Conservation (phyloP, 1,284 basidiomycete species). For the Cronartium quercuum region DNA sequence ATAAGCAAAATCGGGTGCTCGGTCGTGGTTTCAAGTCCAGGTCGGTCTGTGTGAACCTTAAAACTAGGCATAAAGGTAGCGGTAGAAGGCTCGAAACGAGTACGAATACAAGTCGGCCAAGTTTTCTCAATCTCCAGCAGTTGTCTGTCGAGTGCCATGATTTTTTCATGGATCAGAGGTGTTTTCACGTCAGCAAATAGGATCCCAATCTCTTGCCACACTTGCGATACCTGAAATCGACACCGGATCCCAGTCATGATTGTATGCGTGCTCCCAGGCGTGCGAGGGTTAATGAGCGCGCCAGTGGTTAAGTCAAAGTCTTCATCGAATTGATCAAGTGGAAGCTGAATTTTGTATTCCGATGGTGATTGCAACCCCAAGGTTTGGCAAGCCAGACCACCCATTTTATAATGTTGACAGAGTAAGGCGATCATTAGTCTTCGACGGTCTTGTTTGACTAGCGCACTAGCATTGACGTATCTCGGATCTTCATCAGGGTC, state of each 20-base stretch:
- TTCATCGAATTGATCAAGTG: slow-evolving; percentile 24
- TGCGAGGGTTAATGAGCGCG: neutral
- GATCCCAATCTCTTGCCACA: slow-evolving; percentile 31
- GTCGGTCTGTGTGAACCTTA: no score
- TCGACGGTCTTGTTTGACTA: slow-evolving; percentile 11
- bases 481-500: slow-evolving; percentile 25
- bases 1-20: neutral
- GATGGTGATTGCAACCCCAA: slow-evolving; percentile 15
- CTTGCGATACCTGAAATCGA: slow-evolving; percentile 7
- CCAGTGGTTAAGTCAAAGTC: slow-evolving; percentile 9
- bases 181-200: slow-evolving; percentile 1
- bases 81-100: neutral
- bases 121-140: slow-evolving; percentile 7
- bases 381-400: slow-evolving; percentile 19
- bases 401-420: slow-evolving; percentile 23
- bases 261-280: neutral
- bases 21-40: no score
- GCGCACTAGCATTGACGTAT: neutral
- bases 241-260: slow-evolving; percentile 2
- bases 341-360: slow-evolving; percentile 4
- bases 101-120: slow-evolving; percentile 1
- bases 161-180: neutral
- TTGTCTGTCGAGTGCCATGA: slow-evolving; percentile 16
- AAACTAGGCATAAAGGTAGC: neutral
- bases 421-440: slow-evolving; percentile 17